Conservation (phyloP, 2,329 filamentous ascomycete genomes). For the Fusarium nelsonii region DNA sequence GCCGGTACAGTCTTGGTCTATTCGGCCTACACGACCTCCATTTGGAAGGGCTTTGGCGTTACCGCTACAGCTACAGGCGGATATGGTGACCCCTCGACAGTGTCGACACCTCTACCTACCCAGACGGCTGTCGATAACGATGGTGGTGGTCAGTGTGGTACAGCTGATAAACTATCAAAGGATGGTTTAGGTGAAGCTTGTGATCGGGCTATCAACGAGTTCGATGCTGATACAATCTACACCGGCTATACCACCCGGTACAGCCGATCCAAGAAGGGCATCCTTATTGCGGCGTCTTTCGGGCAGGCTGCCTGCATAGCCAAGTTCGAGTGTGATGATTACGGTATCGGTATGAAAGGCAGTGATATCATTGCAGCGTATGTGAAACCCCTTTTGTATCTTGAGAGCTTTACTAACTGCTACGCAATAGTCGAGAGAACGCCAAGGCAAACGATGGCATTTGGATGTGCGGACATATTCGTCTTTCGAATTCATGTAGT, state of each 20-base stretch:
- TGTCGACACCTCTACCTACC: slow-evolving; percentile 15
- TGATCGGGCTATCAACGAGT: slow-evolving; percentile 15
- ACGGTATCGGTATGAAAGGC: slow-evolving; percentile 24
- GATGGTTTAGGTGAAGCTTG: slow-evolving; percentile 14
- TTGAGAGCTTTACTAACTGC: too few relatives aligned
- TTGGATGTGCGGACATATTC: slow-evolving; percentile 26
- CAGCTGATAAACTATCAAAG: slow-evolving; percentile 10
- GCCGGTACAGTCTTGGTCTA: slow-evolving; percentile 15
- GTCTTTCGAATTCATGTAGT: slow-evolving; percentile 22
- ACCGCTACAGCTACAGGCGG: background rate
- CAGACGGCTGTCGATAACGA: slow-evolving; percentile 27
- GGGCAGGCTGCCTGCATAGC: slow-evolving; percentile 23
- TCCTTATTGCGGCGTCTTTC: slow-evolving; percentile 3
- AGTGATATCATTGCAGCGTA: too few relatives aligned
- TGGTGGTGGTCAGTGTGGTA: slow-evolving; percentile 21
- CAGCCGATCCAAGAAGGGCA: slow-evolving; percentile 13
- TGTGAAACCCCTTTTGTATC: too few relatives aligned
- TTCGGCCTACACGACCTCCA: background rate
- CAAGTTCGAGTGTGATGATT: slow-evolving; percentile 29
- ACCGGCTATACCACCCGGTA: slow-evolving; percentile 23
- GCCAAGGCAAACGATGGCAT: slow-evolving; percentile 15
- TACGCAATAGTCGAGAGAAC: slow-evolving; percentile 1
- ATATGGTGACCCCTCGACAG: background rate
- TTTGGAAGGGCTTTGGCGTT: background rate
- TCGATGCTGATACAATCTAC: slow-evolving; percentile 20